phyloP scores from a whole-genome alignment of 805 yeast genomes.

The Clavispora santaluciae region DNA sequence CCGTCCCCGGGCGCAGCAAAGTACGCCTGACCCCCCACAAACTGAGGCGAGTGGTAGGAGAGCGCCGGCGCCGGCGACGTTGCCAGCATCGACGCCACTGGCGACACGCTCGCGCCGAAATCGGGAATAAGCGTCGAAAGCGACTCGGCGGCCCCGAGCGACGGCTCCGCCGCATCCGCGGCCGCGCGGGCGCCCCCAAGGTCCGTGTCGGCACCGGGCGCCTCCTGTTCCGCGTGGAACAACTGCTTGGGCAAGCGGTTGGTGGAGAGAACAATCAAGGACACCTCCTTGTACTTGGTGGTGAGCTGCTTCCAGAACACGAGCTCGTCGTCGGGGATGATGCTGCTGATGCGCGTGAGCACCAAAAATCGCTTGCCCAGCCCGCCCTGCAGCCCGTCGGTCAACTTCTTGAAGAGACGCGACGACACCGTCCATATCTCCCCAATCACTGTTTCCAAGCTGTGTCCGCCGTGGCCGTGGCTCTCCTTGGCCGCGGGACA shows the following conservation, averaged over 20 bases:
- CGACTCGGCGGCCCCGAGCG: not conserved
- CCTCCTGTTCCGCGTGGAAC: constrained; percentile 18
- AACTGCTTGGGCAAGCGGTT: constrained; percentile 50
- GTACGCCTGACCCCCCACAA: constrained; percentile 27
- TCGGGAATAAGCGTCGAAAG: constrained; percentile 1
- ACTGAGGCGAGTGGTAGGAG: constrained; percentile 28
- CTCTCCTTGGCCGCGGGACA: constrained; percentile 23
- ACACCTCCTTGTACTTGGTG: constrained; percentile 49
- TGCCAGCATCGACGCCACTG: constrained; percentile 17
- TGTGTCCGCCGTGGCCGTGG: constrained; percentile 16
- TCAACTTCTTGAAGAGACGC: constrained; percentile 33
- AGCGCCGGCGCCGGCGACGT: constrained; percentile 36
- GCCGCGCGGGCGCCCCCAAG: too few relatives aligned
- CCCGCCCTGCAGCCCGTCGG: constrained; percentile 43
- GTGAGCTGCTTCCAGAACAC: constrained; percentile 75
- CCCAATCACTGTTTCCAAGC: constrained; percentile 49
- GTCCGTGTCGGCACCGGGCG: constrained; percentile 2
- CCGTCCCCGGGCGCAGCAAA: constrained; percentile 30
- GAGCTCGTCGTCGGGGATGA: constrained; percentile 77
- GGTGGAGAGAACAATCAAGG: constrained; percentile 66
- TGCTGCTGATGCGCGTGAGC: constrained; percentile 64
- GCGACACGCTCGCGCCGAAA: constrained; percentile 19
- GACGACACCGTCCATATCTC: constrained; percentile 63
- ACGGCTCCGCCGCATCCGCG: not conserved
- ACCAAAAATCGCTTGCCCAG: constrained; percentile 61